Evolutionary conservation across 371 early-diverging fungal species (phyloP).

Genomic region (Syncephalis plumigaleata): DNA sequence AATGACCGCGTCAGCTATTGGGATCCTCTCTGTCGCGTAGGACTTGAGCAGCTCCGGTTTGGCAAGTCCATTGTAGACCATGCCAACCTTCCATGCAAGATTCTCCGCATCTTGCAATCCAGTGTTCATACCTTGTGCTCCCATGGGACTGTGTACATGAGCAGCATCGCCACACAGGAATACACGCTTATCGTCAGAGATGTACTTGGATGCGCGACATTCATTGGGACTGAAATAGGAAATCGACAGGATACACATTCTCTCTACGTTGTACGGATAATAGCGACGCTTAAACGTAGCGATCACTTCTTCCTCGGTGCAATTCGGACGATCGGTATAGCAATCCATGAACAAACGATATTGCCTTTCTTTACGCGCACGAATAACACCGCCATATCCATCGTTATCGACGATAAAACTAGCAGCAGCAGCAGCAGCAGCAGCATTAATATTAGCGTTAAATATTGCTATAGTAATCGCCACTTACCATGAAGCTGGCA

Average conservation of each 20-base stretch:
- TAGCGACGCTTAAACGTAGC: slow-evolving; percentile 7
- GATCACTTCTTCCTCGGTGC: slow-evolving; percentile 4
- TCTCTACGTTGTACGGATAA: slow-evolving; percentile 3
- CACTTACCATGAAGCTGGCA: too few species aligned
- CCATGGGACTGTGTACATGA: slow-evolving; percentile 13
- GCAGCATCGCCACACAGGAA: slow-evolving; percentile 18
- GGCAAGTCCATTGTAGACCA: slow-evolving; percentile 2
- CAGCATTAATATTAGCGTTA: too few species aligned
- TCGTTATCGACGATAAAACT: too few species aligned
- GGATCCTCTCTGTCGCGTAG: slow-evolving; percentile 11
- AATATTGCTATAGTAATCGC: too few species aligned
- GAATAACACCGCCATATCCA: too few species aligned
- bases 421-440: too few species aligned
- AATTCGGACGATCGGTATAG: slow-evolving; percentile 3
- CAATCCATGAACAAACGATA: neutral
- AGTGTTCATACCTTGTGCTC: slow-evolving; percentile 14
- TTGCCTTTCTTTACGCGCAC: too few species aligned
- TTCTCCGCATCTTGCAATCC: slow-evolving; percentile 24
- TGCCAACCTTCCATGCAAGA: slow-evolving; percentile 19
- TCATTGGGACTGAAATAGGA: slow-evolving; percentile 15
- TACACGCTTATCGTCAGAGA: slow-evolving; percentile 13
- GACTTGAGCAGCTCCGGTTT: slow-evolving; percentile 7
- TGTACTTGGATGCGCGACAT: slow-evolving; percentile 7
- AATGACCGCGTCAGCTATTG: slow-evolving; percentile 9
- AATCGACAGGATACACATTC: slow-evolving; percentile 9